phyloP scores from a whole-genome alignment of 140 eudicot species.

The Erigeron philadelphicus region DNA sequence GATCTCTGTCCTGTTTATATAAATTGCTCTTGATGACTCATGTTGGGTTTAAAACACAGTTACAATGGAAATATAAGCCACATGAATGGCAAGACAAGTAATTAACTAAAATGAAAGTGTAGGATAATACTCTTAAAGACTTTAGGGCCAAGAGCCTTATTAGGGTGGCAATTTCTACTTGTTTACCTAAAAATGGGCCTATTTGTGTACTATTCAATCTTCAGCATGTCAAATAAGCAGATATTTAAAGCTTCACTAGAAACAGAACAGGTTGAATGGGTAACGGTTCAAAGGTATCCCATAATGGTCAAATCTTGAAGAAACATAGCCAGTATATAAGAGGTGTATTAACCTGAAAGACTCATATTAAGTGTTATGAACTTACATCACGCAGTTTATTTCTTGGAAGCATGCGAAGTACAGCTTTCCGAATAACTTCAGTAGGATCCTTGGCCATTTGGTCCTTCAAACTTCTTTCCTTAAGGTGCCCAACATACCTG shows the following conservation, averaged over 20 bases:
- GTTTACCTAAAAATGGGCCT: not conserved
- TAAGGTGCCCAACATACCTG: constrained; percentile 86
- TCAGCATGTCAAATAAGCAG: not conserved
- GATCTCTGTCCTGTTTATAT: constrained; percentile 70
- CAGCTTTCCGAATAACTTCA: constrained; percentile 96
- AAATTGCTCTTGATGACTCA: not conserved
- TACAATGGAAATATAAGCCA: not conserved
- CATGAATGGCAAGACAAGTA: not conserved
- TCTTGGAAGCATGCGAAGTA: constrained; percentile 89
- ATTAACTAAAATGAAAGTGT: too few relatives aligned
- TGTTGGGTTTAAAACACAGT: not conserved
- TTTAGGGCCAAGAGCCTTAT: not conserved
- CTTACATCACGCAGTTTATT: constrained; percentile 94
- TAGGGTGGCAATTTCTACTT: not conserved
- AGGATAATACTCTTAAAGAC: not conserved
- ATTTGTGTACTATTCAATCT: not conserved
- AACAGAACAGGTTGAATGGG: not conserved
- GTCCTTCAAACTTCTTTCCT: constrained; percentile 85
- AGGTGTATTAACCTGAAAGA: too few relatives aligned
- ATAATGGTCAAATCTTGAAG: too few relatives aligned
- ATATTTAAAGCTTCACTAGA: not conserved
- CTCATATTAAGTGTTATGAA: not conserved
- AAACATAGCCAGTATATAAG: too few relatives aligned
- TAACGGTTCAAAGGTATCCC: too few relatives aligned
- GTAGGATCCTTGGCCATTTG: constrained; percentile 95